Percentiles rank a stretch among this genome's conserved stretches.
phyloP scores from a whole-genome alignment of 2,329 filamentous ascomycete genomes.

The Rhynchosporium agropyri region DNA sequence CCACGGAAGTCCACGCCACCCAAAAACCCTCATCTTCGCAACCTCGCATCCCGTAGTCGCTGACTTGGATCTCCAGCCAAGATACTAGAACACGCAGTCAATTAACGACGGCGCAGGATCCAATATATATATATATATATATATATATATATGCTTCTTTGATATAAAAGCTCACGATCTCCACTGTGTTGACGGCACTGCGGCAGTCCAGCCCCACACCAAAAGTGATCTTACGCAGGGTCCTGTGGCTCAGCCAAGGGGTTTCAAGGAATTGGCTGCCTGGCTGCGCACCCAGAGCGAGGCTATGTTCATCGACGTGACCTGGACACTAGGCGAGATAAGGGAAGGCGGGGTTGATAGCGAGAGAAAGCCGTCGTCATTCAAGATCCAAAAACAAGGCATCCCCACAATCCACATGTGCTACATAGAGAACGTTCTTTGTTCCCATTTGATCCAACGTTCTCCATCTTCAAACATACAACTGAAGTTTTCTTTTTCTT shows the following conservation, averaged over 20 bases:
- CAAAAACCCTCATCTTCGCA: neutral
- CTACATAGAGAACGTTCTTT: neutral
- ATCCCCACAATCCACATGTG: neutral
- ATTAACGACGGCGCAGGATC: neutral
- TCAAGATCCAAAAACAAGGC: slow-evolving; percentile 7
- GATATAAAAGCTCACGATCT: slow-evolving; percentile 3
- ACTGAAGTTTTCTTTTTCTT: neutral
- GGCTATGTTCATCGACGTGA: too few species aligned
- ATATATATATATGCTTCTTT: too few species aligned
- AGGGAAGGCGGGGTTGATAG: too few species aligned
- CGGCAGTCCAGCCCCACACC: too few species aligned
- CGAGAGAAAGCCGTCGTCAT: neutral
- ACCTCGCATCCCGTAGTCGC: neutral
- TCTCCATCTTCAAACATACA: neutral
- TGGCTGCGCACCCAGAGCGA: too few species aligned
- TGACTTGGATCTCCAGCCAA: neutral
- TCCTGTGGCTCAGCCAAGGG: too few species aligned
- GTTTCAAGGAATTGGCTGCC: too few species aligned
- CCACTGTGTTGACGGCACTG: too few species aligned
- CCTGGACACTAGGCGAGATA: too few species aligned
- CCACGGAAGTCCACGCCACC: neutral
- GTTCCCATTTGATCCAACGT: neutral
- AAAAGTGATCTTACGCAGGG: too few species aligned
- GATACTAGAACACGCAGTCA: neutral
- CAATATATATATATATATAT: too few species aligned